Conservation (phyloP, 495 filamentous ascomycete genomes). For the Filosporella fistucella region DNA sequence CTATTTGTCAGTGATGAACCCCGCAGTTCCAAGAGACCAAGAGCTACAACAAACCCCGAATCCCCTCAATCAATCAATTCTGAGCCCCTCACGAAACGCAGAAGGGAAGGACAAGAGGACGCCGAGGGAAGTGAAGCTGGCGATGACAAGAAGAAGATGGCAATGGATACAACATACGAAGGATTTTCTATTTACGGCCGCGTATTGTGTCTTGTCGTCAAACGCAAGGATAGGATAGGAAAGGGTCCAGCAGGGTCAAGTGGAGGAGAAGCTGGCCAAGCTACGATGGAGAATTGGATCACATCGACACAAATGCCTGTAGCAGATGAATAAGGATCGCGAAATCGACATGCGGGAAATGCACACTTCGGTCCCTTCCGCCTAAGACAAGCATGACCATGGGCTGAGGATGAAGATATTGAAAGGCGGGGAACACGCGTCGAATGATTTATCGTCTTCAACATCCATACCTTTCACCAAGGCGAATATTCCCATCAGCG, state of each 20-base stretch:
- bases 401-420: too few relatives aligned
- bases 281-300: conserved; percentile 93
- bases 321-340: too few relatives aligned
- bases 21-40: conserved; percentile 19
- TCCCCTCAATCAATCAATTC: neutral
- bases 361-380: too few relatives aligned
- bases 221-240: conserved; percentile 50
- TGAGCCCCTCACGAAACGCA: conserved; percentile 41
- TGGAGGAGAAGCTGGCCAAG: conserved; percentile 62
- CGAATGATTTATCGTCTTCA: too few relatives aligned
- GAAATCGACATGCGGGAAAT: too few relatives aligned
- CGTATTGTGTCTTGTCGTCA: conserved; percentile 86
- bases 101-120: conserved; percentile 27
- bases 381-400: too few relatives aligned
- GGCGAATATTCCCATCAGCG: too few relatives aligned
- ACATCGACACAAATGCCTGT: conserved; percentile 59
- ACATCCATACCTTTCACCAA: too few relatives aligned
- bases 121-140: conserved; percentile 27
- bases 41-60: conserved; percentile 12
- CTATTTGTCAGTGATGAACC: conserved; percentile 24
- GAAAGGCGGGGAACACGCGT: too few relatives aligned
- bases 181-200: conserved; percentile 93
- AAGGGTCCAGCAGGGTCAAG: conserved; percentile 28
- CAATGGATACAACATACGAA: conserved; percentile 81
- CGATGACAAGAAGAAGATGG: conserved; percentile 88